A percentile compares a stretch with the other conserved stretches of the same genome.
phyloP scores from a whole-genome alignment of 495 filamentous ascomycete species.

The Penicillium bovifimosum region DNA sequence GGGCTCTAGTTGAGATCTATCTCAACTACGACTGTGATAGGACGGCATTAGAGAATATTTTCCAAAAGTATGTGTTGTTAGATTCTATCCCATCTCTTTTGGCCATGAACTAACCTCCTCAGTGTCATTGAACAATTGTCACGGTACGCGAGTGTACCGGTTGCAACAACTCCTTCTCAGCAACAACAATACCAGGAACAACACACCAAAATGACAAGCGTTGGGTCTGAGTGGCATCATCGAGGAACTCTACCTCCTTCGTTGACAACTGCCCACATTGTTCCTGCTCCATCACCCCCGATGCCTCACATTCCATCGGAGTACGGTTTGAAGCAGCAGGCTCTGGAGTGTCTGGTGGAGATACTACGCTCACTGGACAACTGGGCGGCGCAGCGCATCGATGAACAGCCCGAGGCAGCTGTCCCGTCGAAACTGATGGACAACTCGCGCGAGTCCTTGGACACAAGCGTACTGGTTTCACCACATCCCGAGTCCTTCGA shows the following conservation, averaged over 20 bases:
- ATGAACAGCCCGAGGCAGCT: conserved; percentile 48
- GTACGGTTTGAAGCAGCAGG: conserved; percentile 80
- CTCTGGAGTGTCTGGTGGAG: conserved; percentile 81
- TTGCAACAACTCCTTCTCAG: conserved; percentile 65
- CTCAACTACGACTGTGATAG: conserved; percentile 98
- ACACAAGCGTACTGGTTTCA: conserved; percentile 53
- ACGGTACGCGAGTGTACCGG: conserved; percentile 68
- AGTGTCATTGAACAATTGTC: conserved; percentile 90
- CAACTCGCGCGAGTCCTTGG: conserved; percentile 74
- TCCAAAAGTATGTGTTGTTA: conserved; percentile 54
- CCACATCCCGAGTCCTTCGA: conserved; percentile 48
- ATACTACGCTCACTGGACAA: conserved; percentile 84
- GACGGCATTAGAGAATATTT: conserved; percentile 91
- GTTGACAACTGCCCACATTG: conserved; percentile 71
- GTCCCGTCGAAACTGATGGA: conserved; percentile 63
- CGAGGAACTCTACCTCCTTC: conserved; percentile 79
- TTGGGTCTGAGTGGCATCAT: conserved; percentile 71
- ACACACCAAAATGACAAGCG: conserved; percentile 52
- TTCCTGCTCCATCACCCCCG: conserved; percentile 36
- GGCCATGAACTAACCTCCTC: conserved; percentile 14
- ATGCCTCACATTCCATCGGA: conserved; percentile 69
- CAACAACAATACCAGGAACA: conserved; percentile 82
- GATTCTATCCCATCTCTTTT: background rate
- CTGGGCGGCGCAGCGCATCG: conserved; percentile 78
- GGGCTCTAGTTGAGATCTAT: conserved; percentile 90